Conservation (phyloP, 495 filamentous ascomycete genomes). For the Tuber microsphaerosporum region DNA sequence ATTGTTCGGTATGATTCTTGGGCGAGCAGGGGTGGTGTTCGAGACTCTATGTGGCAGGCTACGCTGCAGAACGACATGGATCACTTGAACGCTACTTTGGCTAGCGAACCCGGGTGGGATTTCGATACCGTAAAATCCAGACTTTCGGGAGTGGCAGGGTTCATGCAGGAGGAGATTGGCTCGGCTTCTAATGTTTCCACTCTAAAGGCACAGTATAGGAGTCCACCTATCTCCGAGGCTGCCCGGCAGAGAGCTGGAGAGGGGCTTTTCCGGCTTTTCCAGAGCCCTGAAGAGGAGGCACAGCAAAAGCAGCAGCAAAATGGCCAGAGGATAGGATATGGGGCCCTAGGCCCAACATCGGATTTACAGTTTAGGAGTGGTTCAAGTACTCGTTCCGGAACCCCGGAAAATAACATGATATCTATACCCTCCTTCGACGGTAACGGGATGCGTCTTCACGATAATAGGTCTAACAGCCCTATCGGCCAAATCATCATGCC, state of each 20-base stretch:
- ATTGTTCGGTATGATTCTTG: slow-evolving; percentile 76
- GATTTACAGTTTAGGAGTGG: slow-evolving; percentile 27
- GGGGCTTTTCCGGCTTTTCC: slow-evolving; percentile 26
- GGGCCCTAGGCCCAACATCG: slow-evolving; percentile 12
- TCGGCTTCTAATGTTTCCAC: slow-evolving; percentile 20
- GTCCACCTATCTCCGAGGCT: slow-evolving; percentile 13
- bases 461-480: slow-evolving; percentile 20
- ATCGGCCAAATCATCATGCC: slow-evolving; percentile 30
- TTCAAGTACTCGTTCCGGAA: slow-evolving; percentile 23
- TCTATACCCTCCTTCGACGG: slow-evolving; percentile 40
- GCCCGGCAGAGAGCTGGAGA: slow-evolving; percentile 24
- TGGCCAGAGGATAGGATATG: slow-evolving; percentile 16
- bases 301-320: slow-evolving; percentile 15
- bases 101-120: slow-evolving; percentile 74
- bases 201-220: slow-evolving; percentile 15
- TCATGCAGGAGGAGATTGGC: slow-evolving; percentile 29
- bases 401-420: slow-evolving; percentile 36
- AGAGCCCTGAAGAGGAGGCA: slow-evolving; percentile 30
- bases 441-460: slow-evolving; percentile 29
- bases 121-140: slow-evolving; percentile 49
- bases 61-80: slow-evolving; percentile 51
- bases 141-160: slow-evolving; percentile 34
- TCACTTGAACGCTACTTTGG: slow-evolving; percentile 79
- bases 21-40: slow-evolving; percentile 75
- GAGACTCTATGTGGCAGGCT: slow-evolving; percentile 62